These are phyloP conservation scores for Incumbomyces lentus DNA, from an alignment of 2,329 filamentous ascomycete genomes.

Conservation along the genomic window DNA sequence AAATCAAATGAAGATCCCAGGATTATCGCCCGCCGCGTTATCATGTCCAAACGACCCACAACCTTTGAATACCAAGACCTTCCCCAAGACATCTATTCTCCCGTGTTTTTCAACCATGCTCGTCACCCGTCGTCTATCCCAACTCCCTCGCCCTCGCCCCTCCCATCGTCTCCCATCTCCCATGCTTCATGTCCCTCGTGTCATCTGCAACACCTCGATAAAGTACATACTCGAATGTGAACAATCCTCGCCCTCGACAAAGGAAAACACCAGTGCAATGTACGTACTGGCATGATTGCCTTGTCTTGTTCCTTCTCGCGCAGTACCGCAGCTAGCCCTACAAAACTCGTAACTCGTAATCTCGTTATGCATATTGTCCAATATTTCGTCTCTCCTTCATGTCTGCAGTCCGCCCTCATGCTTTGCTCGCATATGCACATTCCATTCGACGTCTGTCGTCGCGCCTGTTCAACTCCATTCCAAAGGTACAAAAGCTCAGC, in stretches of 20 bases:
- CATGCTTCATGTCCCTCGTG: neutral
- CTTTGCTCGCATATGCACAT: conserved; percentile 3
- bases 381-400: conserved; percentile 3
- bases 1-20: too few species aligned
- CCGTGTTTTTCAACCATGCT: too few species aligned
- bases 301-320: neutral
- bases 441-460: neutral
- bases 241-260: neutral
- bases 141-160: neutral
- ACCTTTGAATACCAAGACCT: too few species aligned
- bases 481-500: neutral
- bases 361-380: conserved; percentile 6
- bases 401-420: neutral
- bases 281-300: neutral
- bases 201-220: conserved; percentile 1
- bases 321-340: neutral
- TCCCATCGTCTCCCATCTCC: neutral
- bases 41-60: too few species aligned
- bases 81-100: too few species aligned
- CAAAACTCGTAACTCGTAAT: conserved; percentile 5
- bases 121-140: too few species aligned
- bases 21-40: too few species aligned
- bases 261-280: neutral
- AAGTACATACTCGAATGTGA: neutral
- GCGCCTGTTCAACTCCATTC: neutral